Evolutionary conservation across 75 land plant genomes (phyloP).

Genomic region (Ceratopteris richardii): DNA sequence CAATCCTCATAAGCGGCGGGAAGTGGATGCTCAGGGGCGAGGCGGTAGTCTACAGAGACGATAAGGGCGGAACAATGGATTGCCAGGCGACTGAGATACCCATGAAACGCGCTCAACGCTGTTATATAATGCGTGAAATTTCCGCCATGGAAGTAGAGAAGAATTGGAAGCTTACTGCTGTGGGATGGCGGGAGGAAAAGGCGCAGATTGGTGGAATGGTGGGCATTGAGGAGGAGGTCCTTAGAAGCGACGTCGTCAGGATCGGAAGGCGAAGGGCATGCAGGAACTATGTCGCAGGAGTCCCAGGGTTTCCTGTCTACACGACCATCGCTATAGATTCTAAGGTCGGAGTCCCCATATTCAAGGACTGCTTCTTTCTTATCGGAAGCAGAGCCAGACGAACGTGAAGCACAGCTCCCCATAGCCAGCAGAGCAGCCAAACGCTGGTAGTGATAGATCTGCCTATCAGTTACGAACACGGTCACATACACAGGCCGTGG

Average conservation of each 20-base stretch:
- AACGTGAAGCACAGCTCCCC: no score
- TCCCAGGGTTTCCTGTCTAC: no score
- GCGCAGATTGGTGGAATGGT: conserved; percentile 25
- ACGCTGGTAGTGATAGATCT: no score
- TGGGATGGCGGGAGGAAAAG: conserved; percentile 22
- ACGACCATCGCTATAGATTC: no score
- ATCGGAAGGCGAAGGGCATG: conserved; percentile 15
- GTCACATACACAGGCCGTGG: no score
- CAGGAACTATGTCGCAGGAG: no score
- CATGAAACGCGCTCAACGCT: not conserved
- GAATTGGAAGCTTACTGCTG: conserved; percentile 10
- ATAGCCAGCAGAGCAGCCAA: no score
- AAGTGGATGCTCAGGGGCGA: conserved; percentile 26
- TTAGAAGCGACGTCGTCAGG: conserved; percentile 36
- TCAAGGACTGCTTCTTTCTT: no score
- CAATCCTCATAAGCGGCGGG: conserved; percentile 27
- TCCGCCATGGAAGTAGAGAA: conserved; percentile 37
- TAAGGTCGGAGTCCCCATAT: no score
- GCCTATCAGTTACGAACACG: no score
- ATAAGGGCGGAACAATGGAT: conserved; percentile 4
- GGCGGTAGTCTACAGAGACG: conserved; percentile 30
- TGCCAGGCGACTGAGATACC: conserved; percentile 11
- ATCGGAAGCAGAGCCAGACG: no score
- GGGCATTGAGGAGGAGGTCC: conserved; percentile 43
- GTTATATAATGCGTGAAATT: conserved; percentile 18